Percentiles rank a stretch among this genome's conserved stretches.
These are phyloP conservation scores for Handroanthus guayacan DNA, from an alignment of 257 asterid species.

Conservation along the genomic window DNA sequence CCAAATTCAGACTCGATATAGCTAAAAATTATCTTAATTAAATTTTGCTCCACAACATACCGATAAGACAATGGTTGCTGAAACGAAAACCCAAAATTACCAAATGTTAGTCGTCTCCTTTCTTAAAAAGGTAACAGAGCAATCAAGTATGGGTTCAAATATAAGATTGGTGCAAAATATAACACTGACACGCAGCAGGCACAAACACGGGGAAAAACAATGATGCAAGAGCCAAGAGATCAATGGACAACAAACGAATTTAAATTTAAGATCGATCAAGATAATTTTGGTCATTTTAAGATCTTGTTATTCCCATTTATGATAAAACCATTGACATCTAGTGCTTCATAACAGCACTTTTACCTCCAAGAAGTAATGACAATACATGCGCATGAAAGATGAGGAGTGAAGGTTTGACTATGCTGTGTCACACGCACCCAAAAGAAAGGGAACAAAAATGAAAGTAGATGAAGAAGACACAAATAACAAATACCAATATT, in stretches of 20 bases:
- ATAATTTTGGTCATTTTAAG: neutral
- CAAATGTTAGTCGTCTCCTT: conserved; percentile 2
- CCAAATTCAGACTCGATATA: conserved; percentile 10
- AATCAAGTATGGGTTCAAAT: neutral
- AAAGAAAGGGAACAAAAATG: neutral
- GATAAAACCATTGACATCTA: too few relatives aligned
- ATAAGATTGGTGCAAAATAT: neutral
- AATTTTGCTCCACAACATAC: neutral
- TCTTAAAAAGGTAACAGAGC: conserved; percentile 14
- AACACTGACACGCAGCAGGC: neutral
- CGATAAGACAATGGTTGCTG: neutral
- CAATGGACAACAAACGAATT: neutral
- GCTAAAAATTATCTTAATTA: neutral
- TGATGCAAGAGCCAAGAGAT: neutral
- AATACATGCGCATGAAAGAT: neutral
- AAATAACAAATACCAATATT: neutral
- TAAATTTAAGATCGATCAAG: neutral
- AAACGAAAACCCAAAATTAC: neutral
- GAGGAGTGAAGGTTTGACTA: neutral
- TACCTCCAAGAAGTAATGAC: neutral
- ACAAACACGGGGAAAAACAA: neutral
- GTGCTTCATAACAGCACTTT: neutral
- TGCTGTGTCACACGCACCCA: neutral
- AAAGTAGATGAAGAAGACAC: neutral
- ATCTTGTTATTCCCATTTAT: too few relatives aligned